Conservation (phyloP, 2,329 filamentous ascomycete genomes). For the Colletotrichum limetticola region DNA sequence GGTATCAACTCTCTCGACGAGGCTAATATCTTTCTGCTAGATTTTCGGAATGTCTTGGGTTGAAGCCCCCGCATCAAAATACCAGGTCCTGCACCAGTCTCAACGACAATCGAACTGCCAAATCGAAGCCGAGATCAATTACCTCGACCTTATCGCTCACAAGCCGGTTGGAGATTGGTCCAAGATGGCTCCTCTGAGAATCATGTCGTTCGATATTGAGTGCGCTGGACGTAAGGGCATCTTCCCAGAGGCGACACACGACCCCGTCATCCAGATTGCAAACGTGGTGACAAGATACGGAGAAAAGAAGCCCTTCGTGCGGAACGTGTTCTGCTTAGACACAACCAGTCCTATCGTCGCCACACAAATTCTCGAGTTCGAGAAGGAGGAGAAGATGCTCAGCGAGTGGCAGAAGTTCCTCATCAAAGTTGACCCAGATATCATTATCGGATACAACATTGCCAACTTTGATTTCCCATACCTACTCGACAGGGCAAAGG, state of each 20-base stretch:
- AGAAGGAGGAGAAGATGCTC: constrained; percentile 89
- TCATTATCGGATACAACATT: constrained; percentile 99
- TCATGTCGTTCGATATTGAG: constrained; percentile 98
- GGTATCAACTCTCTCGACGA: not conserved
- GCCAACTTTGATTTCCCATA: constrained; percentile 99
- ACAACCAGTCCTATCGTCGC: constrained; percentile 94
- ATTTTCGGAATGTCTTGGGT: constrained; percentile 98
- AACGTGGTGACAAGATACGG: constrained; percentile 95
- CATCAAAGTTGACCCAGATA: constrained; percentile 90
- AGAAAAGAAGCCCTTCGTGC: constrained; percentile 93
- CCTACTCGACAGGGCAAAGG: constrained; percentile 85
- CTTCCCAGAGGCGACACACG: constrained; percentile 91
- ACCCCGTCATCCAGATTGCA: constrained; percentile 97
- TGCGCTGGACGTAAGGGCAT: constrained; percentile 97
- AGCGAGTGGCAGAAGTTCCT: constrained; percentile 91
- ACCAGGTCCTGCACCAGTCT: constrained; percentile 73
- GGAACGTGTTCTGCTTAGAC: constrained; percentile 96
- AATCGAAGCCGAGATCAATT: constrained; percentile 90
- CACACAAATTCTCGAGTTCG: constrained; percentile 88
- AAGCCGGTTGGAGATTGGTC: constrained; percentile 93
- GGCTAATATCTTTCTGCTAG: constrained; percentile 47
- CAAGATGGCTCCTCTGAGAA: constrained; percentile 94
- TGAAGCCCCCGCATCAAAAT: constrained; percentile 80
- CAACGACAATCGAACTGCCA: constrained; percentile 92
- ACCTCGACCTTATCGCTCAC: constrained; percentile 86